These are phyloP conservation scores for Aspergillus biplanus DNA, from an alignment of 495 filamentous ascomycete species.

Conservation along the genomic window DNA sequence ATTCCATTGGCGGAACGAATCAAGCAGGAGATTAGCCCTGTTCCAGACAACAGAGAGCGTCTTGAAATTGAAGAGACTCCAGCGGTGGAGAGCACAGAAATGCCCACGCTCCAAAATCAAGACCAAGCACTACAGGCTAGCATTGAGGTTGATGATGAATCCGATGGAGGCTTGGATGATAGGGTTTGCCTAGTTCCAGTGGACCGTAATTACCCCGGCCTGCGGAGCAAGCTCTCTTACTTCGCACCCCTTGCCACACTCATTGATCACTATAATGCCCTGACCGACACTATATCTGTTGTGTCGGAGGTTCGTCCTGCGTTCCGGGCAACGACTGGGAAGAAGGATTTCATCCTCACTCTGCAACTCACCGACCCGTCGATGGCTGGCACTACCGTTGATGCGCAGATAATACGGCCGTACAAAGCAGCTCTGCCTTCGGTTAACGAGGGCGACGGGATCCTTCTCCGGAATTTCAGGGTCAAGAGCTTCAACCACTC, in stretches of 20 bases:
- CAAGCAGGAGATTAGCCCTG: not conserved
- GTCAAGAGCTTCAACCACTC: constrained; percentile 56
- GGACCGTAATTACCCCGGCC: constrained; percentile 46
- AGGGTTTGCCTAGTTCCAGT: constrained; percentile 23
- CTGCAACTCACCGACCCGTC: constrained; percentile 72
- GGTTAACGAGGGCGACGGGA: constrained; percentile 69
- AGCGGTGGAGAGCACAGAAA: not conserved
- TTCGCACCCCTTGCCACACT: constrained; percentile 71
- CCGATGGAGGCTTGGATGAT: constrained; percentile 10
- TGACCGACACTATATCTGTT: constrained; percentile 70
- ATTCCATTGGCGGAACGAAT: not conserved
- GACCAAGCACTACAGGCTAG: constrained; percentile 25
- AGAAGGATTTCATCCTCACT: constrained; percentile 69
- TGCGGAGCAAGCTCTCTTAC: constrained; percentile 67
- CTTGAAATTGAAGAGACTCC: not conserved
- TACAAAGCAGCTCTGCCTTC: constrained; percentile 71
- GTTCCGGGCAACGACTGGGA: constrained; percentile 63
- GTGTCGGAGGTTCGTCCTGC: constrained; percentile 61
- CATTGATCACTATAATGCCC: constrained; percentile 53
- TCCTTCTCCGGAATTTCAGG: constrained; percentile 76
- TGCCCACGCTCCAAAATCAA: constrained; percentile 4
- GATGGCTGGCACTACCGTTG: constrained; percentile 45
- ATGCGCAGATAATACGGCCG: constrained; percentile 74
- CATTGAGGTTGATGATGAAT: constrained; percentile 19
- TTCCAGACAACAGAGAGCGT: not conserved